Conservation (phyloP, 2,329 filamentous ascomycete species). For the Ilyonectria destructans region DNA sequence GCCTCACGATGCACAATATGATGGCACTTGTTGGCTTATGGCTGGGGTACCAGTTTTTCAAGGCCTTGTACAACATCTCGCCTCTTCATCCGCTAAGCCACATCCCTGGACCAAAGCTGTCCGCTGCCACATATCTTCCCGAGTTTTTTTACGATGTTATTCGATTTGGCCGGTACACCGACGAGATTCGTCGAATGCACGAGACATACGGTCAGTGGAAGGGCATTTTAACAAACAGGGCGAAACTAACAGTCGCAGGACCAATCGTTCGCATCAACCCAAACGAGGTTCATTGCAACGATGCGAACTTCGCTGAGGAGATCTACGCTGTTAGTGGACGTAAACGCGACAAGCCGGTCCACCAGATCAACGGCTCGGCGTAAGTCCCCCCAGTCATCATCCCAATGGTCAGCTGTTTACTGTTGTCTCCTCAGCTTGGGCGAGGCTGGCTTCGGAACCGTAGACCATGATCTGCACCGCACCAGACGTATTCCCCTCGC, state of each 20-base stretch:
- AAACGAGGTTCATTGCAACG: slow-evolving; percentile 16
- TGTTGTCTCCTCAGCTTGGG: slow-evolving; percentile 3
- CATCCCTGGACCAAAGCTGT: slow-evolving; percentile 12
- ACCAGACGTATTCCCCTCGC: slow-evolving; percentile 11
- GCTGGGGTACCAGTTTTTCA: slow-evolving; percentile 5
- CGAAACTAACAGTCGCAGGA: not conserved
- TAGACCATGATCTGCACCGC: slow-evolving; percentile 18
- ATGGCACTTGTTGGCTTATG: slow-evolving; percentile 1
- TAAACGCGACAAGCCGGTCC: slow-evolving; percentile 19
- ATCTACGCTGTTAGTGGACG: slow-evolving; percentile 24
- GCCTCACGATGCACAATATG: slow-evolving; percentile 3
- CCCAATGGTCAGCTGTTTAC: not conserved
- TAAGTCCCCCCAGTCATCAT: not conserved
- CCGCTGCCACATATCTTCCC: slow-evolving; percentile 11
- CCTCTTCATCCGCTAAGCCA: slow-evolving; percentile 19
- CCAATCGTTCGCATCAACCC: slow-evolving; percentile 19
- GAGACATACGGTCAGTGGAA: slow-evolving; percentile 11
- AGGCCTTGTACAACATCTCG: slow-evolving; percentile 14
- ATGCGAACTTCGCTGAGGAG: slow-evolving; percentile 5
- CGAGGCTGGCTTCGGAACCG: slow-evolving; percentile 19
- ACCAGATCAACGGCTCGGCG: slow-evolving; percentile 22
- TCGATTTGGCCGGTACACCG: slow-evolving; percentile 14
- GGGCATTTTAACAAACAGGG: accelerated
- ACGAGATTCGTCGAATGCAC: slow-evolving; percentile 15
- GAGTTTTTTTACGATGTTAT: slow-evolving; percentile 18